Conservation (phyloP, 1,139 yeast genomes). For the Nakaseomyces uthaithaninus region DNA sequence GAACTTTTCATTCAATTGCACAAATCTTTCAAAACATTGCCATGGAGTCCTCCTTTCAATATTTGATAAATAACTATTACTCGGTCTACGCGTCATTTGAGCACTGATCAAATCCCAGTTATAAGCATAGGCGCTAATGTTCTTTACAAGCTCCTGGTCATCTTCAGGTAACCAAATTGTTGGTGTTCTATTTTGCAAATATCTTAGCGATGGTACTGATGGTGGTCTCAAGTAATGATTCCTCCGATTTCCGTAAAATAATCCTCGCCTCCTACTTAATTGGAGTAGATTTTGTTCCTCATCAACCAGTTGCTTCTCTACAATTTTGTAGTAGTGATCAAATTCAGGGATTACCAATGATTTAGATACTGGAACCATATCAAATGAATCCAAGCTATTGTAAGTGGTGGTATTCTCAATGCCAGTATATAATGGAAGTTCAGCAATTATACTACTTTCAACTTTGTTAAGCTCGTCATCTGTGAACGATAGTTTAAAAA, state of each 20-base stretch:
- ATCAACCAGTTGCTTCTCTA: slow-evolving; percentile 43
- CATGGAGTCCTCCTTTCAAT: slow-evolving; percentile 95
- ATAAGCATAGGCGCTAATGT: slow-evolving; percentile 79
- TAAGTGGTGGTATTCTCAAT: slow-evolving; percentile 26
- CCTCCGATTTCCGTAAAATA: slow-evolving; percentile 43
- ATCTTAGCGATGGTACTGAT: slow-evolving; percentile 73
- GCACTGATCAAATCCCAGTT: slow-evolving; percentile 92
- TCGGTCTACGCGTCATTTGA: slow-evolving; percentile 58
- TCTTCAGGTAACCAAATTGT: slow-evolving; percentile 96
- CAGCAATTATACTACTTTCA: slow-evolving; percentile 48
- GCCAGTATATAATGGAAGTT: slow-evolving; percentile 49
- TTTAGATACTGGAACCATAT: slow-evolving; percentile 50
- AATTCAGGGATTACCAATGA: slow-evolving; percentile 55
- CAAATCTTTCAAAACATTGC: slow-evolving; percentile 96
- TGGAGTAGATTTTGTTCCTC: slow-evolving; percentile 33
- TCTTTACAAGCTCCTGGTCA: slow-evolving; percentile 68
- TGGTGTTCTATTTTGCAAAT: slow-evolving; percentile 75
- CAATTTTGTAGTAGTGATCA: slow-evolving; percentile 55
- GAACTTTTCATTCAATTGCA: slow-evolving; percentile 82
- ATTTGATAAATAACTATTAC: slow-evolving; percentile 67
- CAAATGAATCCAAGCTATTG: slow-evolving; percentile 26
- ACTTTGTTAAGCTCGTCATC: slow-evolving; percentile 45
- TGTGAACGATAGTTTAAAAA: slow-evolving; percentile 48
- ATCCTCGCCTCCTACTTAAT: slow-evolving; percentile 31
- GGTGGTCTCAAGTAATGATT: slow-evolving; percentile 68